Percentiles rank a stretch among this genome's conserved stretches.
These are phyloP conservation scores for Claviceps africana DNA, from an alignment of 2,329 filamentous ascomycete genomes.

Conservation along the genomic window DNA sequence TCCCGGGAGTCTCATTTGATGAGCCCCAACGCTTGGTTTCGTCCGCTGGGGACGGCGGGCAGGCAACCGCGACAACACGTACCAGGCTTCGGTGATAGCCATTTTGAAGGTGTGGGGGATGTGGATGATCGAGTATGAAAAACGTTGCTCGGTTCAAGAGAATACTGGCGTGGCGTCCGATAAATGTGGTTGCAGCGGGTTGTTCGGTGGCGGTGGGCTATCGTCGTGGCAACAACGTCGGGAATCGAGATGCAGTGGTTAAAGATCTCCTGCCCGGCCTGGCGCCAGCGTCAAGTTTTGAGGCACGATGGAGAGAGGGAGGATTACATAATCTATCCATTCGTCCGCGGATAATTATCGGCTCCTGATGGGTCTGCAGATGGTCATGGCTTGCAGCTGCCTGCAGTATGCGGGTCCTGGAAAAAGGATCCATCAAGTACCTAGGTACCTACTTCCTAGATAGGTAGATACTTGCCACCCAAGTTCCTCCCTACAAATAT, in stretches of 20 bases:
- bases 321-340: constrained; percentile 3
- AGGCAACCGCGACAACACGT: constrained; percentile 33
- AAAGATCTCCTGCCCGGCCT: constrained; percentile 26
- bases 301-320: constrained; percentile 11
- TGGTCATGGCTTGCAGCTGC: no score
- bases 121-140: constrained; percentile 8
- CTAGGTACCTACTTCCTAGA: no score
- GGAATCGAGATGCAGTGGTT: constrained; percentile 17
- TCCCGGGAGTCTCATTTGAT: constrained; percentile 18
- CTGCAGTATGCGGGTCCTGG: no score
- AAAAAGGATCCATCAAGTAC: no score
- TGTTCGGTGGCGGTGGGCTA: constrained; percentile 14
- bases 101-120: constrained; percentile 40
- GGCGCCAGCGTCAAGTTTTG: constrained; percentile 28
- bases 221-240: constrained; percentile 9
- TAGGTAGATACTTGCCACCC: no score
- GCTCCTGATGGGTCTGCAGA: neutral
- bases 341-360: neutral
- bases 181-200: constrained; percentile 8
- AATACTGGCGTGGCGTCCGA: constrained; percentile 1
- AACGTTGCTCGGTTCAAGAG: constrained; percentile 2
- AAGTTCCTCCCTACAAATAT: no score
- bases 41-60: constrained; percentile 16
- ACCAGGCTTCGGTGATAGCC: constrained; percentile 65
- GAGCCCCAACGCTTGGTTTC: constrained; percentile 10